A percentile compares a stretch with the other conserved stretches of the same genome.
Conservation (phyloP, 164 flowering plant genomes). For the Vitis riparia region DNA sequence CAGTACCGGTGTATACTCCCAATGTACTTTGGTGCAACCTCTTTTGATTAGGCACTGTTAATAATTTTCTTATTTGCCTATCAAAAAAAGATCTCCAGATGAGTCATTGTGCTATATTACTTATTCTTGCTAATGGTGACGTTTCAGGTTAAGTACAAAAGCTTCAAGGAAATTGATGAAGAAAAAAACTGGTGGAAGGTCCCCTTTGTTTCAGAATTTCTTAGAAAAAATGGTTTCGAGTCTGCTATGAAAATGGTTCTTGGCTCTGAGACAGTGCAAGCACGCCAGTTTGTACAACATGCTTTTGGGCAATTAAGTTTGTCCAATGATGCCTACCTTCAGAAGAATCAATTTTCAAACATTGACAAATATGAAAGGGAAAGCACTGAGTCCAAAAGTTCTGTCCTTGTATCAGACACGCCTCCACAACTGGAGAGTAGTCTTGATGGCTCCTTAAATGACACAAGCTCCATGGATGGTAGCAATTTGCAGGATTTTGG, state of each 20-base stretch:
- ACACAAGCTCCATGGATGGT: conserved; percentile 13
- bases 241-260: conserved; percentile 56
- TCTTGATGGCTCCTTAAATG: conserved; percentile 24
- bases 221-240: conserved; percentile 50
- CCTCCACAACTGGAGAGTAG: conserved; percentile 13
- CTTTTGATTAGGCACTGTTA: no score
- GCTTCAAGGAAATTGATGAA: conserved; percentile 70
- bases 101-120: no score
- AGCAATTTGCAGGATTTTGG: conserved; percentile 6
- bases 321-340: conserved; percentile 44
- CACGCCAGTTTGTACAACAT: conserved; percentile 81
- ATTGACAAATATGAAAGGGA: conserved; percentile 10
- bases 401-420: conserved; percentile 14
- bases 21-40: no score
- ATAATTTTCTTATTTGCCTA: no score
- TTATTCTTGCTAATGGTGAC: conserved; percentile 10
- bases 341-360: conserved; percentile 25
- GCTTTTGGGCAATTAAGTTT: conserved; percentile 80
- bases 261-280: conserved; percentile 82
- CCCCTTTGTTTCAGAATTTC: conserved; percentile 74
- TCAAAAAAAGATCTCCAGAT: no score
- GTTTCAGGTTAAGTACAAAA: conserved; percentile 75
- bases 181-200: conserved; percentile 69
- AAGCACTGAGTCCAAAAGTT: conserved; percentile 13
- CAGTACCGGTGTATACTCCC: no score